These are phyloP conservation scores for Aspergillus asperescens DNA, from an alignment of 495 filamentous ascomycete genomes.

Conservation along the genomic window DNA sequence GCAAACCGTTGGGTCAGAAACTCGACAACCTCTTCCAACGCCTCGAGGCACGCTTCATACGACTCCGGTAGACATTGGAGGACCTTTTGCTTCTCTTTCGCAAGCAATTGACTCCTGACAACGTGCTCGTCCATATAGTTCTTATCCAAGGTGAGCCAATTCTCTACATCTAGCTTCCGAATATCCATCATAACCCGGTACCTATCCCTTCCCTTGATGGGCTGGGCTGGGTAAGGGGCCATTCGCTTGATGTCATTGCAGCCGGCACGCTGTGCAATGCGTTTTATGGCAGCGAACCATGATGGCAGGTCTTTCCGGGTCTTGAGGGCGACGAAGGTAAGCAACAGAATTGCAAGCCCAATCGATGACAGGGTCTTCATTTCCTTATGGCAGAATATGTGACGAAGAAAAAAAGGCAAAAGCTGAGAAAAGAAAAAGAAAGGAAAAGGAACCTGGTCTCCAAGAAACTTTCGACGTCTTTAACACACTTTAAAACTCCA, in stretches of 20 bases:
- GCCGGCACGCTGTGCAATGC: slow-evolving; percentile 2
- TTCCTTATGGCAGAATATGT: slow-evolving; percentile 18
- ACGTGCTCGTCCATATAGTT: slow-evolving; percentile 47
- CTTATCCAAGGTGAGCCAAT: slow-evolving; percentile 53
- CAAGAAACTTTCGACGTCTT: slow-evolving; percentile 14
- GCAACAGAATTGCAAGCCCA: slow-evolving; percentile 32
- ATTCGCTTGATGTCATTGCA: slow-evolving; percentile 34
- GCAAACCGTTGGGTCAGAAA: slow-evolving; percentile 49
- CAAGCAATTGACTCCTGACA: slow-evolving; percentile 40
- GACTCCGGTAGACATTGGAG: slow-evolving; percentile 48
- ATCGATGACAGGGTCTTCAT: slow-evolving; percentile 35
- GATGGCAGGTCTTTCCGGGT: slow-evolving; percentile 13
- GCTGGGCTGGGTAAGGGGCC: slow-evolving; percentile 41
- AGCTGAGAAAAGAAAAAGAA: slow-evolving; percentile 12
- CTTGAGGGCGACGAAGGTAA: slow-evolving; percentile 36
- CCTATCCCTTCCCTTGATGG: slow-evolving; percentile 41
- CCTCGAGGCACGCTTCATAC: slow-evolving; percentile 46
- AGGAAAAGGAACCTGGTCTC: slow-evolving; percentile 16
- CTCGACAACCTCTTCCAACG: slow-evolving; percentile 44
- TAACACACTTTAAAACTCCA: slow-evolving; percentile 13
- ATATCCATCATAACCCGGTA: slow-evolving; percentile 53
- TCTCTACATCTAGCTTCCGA: slow-evolving; percentile 43
- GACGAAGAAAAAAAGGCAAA: slow-evolving; percentile 6
- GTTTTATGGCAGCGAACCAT: slow-evolving; percentile 2
- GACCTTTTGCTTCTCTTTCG: slow-evolving; percentile 38